Evolutionary conservation across 1,284 basidiomycete genomes (phyloP).

Genomic region (Hemileia vastatrix): DNA sequence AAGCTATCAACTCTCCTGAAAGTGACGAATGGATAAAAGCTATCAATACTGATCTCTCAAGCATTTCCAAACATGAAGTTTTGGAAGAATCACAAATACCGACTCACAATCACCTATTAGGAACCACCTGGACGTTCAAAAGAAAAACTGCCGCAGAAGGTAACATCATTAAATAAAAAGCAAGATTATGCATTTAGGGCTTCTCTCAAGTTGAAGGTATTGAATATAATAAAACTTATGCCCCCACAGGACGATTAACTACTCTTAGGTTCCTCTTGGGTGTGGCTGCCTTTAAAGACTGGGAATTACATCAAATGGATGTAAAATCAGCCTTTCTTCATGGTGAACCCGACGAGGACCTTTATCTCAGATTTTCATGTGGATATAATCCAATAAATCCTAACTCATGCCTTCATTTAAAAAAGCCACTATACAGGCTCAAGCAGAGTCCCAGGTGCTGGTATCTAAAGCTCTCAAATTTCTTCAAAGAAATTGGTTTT

Average conservation of each 20-base stretch:
- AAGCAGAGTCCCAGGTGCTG: background rate
- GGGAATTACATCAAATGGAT: conserved; percentile 3
- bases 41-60: background rate
- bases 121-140: background rate
- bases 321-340: background rate
- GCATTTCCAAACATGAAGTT: background rate
- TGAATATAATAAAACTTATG: conserved; percentile 1
- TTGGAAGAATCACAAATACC: background rate
- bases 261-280: background rate
- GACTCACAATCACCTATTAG: background rate
- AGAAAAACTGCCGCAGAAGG: background rate
- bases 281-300: background rate
- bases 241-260: background rate
- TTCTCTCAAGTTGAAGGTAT: conserved; percentile 3
- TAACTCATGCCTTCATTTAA: background rate
- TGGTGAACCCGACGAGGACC: background rate
- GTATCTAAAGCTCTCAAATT: background rate
- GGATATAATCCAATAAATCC: too few relatives aligned
- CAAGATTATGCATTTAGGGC: background rate
- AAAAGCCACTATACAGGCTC: background rate
- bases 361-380: background rate
- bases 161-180: conserved; percentile 1
- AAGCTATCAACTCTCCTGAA: background rate
- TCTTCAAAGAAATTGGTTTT: background rate
- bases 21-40: background rate